A percentile compares a stretch with the other conserved stretches of the same genome.
Evolutionary conservation across 208 protist genomes (phyloP).

Genomic region (Acanthamoeba triangularis): DNA sequence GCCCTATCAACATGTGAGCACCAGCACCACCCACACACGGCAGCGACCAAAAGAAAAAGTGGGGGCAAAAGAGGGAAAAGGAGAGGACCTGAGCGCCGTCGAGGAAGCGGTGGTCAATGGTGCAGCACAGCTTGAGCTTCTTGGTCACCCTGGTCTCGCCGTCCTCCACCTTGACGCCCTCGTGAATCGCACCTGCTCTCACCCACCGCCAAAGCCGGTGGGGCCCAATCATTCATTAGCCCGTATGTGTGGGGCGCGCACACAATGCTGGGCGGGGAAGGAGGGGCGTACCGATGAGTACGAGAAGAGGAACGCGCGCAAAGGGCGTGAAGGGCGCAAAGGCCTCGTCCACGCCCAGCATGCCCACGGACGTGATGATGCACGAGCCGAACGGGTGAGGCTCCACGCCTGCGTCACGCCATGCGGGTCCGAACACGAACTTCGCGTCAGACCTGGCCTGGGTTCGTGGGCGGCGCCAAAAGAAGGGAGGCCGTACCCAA

Average conservation of each 20-base stretch:
- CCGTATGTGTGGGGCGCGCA: too few species aligned
- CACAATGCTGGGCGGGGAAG: neutral
- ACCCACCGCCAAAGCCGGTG: neutral
- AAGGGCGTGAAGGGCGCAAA: constrained; percentile 74
- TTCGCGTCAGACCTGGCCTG: too few species aligned
- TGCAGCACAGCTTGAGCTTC: constrained; percentile 69
- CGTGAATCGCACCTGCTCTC: constrained; percentile 19
- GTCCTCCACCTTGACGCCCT: constrained; percentile 65
- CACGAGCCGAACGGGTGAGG: constrained; percentile 53
- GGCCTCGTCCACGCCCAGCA: constrained; percentile 69
- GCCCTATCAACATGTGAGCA: neutral
- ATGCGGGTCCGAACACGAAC: neutral
- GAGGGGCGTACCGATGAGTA: constrained; percentile 43
- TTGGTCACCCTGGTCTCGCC: constrained; percentile 31
- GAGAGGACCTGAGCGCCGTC: constrained; percentile 38
- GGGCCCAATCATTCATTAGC: neutral
- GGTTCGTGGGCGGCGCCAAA: neutral
- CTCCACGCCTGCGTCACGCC: constrained; percentile 43
- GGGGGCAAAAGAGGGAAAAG: neutral
- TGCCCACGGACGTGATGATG: constrained; percentile 69
- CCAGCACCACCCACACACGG: too few species aligned
- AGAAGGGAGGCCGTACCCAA: neutral
- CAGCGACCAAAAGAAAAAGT: neutral
- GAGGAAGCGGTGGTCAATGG: constrained; percentile 70
- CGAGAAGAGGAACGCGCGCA: constrained; percentile 30